Conservation (phyloP, 768 basidiomycete genomes). For the Rhodotorula paludigena region DNA sequence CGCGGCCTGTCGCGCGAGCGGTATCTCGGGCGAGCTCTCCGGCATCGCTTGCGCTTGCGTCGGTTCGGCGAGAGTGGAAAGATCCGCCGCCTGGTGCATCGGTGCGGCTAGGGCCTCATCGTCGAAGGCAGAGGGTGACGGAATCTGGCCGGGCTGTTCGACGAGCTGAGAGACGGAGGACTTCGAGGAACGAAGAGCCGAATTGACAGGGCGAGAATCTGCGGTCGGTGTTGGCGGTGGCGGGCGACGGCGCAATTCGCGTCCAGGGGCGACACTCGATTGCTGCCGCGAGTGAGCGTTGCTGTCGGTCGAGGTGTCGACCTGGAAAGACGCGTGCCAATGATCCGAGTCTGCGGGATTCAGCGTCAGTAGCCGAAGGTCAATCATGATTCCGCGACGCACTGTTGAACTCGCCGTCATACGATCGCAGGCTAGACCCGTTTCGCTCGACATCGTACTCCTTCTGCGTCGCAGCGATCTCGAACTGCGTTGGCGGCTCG, state of each 20-base stretch:
- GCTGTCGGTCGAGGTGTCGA: slow-evolving; percentile 9
- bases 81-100: no score
- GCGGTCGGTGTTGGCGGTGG: slow-evolving; percentile 2
- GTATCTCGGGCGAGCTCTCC: slow-evolving; percentile 23
- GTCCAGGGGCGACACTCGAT: neutral
- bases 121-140: neutral
- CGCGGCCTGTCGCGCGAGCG: neutral
- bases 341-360: slow-evolving; percentile 1
- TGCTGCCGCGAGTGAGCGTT: neutral
- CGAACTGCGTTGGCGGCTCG: slow-evolving; percentile 18
- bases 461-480: slow-evolving; percentile 23
- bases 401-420: slow-evolving; percentile 6
- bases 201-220: no score
- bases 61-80: neutral
- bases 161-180: neutral
- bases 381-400: neutral
- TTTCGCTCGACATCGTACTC: slow-evolving; percentile 21
- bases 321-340: slow-evolving; percentile 16
- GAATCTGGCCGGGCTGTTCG: neutral
- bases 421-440: neutral
- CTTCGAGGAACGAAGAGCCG: no score
- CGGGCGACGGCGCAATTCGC: slow-evolving; percentile 9
- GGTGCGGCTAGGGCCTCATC: neutral
- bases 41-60: slow-evolving; percentile 1
- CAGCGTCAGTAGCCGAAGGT: neutral